Conservation (phyloP, 768 basidiomycete species). For the Lepiota brunneoincarnata region DNA sequence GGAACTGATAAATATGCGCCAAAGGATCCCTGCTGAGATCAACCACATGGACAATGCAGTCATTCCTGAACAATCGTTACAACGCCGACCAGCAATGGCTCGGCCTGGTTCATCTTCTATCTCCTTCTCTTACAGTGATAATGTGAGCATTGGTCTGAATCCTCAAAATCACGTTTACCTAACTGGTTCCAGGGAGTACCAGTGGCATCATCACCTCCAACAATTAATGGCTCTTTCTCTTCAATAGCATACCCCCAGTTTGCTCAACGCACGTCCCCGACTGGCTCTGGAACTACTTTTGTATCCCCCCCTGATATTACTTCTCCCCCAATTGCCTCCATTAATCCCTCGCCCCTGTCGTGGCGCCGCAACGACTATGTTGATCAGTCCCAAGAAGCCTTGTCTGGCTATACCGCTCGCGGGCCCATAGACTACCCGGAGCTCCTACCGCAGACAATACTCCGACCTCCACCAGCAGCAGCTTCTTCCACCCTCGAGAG, state of each 20-base stretch:
- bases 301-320: conserved; percentile 43
- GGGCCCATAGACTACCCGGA: conserved; percentile 78
- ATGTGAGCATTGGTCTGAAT: conserved; percentile 6
- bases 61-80: conserved; percentile 16
- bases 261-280: conserved; percentile 27
- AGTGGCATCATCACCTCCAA: conserved; percentile 29
- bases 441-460: conserved; percentile 39
- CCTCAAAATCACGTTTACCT: neutral
- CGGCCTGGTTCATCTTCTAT: conserved; percentile 42
- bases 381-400: conserved; percentile 74
- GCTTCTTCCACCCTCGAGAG: conserved; percentile 69
- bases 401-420: conserved; percentile 29
- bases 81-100: conserved; percentile 39
- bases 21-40: conserved; percentile 41
- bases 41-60: conserved; percentile 21
- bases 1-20: neutral
- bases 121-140: conserved; percentile 44
- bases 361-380: conserved; percentile 72
- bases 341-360: conserved; percentile 68
- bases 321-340: conserved; percentile 81
- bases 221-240: conserved; percentile 35
- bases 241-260: conserved; percentile 43
- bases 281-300: conserved; percentile 26
- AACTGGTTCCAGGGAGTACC: conserved; percentile 20
- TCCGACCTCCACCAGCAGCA: conserved; percentile 78